Evolutionary conservation across 2,329 filamentous ascomycete species (phyloP).

Genomic region (Alternaria ventricosa): DNA sequence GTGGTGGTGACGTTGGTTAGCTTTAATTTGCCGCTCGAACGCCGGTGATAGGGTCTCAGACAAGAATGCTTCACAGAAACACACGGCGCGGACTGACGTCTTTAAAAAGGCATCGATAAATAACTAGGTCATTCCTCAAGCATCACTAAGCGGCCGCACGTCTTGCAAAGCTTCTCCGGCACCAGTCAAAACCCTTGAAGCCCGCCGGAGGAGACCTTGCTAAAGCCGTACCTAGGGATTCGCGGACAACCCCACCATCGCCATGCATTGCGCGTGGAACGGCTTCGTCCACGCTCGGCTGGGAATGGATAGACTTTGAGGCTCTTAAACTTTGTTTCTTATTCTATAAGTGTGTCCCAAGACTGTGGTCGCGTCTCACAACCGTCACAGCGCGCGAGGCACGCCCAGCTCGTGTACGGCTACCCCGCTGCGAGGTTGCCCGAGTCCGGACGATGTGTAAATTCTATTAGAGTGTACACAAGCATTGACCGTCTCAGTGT

Average conservation of each 20-base stretch:
- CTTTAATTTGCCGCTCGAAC: constrained; percentile 27
- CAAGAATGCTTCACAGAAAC: constrained; percentile 23
- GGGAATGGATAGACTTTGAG: not conserved
- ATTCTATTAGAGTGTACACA: constrained; percentile 23
- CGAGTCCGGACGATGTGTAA: constrained; percentile 26
- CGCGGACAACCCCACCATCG: constrained; percentile 36
- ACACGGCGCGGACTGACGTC: constrained; percentile 21
- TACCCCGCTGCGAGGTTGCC: constrained; percentile 28
- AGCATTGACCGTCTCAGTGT: constrained; percentile 20
- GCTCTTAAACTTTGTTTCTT: not conserved
- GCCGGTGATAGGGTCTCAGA: constrained; percentile 25
- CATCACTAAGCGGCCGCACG: constrained; percentile 44
- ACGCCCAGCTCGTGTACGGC: constrained; percentile 14
- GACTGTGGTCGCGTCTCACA: constrained; percentile 20
- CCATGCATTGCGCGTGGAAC: constrained; percentile 7
- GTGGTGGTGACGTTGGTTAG: constrained; percentile 41
- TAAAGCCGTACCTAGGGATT: constrained; percentile 34
- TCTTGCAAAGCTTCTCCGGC: constrained; percentile 45
- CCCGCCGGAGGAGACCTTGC: constrained; percentile 37
- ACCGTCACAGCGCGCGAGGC: constrained; percentile 21
- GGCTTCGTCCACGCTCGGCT: constrained; percentile 4
- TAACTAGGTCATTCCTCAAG: constrained; percentile 33
- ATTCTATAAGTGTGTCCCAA: not conserved
- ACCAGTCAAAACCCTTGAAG: constrained; percentile 26
- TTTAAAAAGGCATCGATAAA: constrained; percentile 29